phyloP scores from a whole-genome alignment of 768 basidiomycete species.

The Lentinula aciculospora region DNA sequence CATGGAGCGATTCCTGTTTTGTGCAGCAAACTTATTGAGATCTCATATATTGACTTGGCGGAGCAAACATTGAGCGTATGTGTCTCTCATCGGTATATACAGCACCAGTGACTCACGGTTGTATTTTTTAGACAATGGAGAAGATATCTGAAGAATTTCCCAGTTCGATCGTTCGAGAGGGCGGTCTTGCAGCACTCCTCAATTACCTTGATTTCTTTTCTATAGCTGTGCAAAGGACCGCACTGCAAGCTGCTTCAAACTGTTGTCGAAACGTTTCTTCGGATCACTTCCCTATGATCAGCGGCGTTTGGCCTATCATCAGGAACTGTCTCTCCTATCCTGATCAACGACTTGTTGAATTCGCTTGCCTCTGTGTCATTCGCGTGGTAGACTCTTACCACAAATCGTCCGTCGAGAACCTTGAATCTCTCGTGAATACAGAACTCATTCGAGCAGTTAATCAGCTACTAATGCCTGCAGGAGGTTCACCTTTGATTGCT shows the following conservation, averaged over 20 bases:
- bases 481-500: conserved; percentile 81
- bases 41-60: conserved; percentile 96
- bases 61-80: conserved; percentile 97
- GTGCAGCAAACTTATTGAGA: conserved; percentile 95
- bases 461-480: conserved; percentile 77
- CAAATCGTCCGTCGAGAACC: conserved; percentile 75
- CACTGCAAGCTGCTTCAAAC: conserved; percentile 93
- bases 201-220: conserved; percentile 99
- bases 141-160: conserved; percentile 99
- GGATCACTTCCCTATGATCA: conserved; percentile 87
- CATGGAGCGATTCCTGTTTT: conserved; percentile 98
- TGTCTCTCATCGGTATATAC: conserved; percentile 17
- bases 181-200: conserved; percentile 86
- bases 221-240: conserved; percentile 94
- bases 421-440: conserved; percentile 80
- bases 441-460: conserved; percentile 82
- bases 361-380: conserved; percentile 91
- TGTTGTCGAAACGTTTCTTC: conserved; percentile 90
- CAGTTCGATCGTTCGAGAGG: conserved; percentile 91
- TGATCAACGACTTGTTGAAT: conserved; percentile 97
- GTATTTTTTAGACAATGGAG: conserved; percentile 73
- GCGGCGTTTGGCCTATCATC: conserved; percentile 87
- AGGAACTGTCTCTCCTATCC: conserved; percentile 88
- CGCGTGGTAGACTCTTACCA: conserved; percentile 91
- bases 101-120: conserved; percentile 10